Evolutionary conservation across 1,284 basidiomycete species (phyloP).

Genomic region (Singerocomus rubriflavus): DNA sequence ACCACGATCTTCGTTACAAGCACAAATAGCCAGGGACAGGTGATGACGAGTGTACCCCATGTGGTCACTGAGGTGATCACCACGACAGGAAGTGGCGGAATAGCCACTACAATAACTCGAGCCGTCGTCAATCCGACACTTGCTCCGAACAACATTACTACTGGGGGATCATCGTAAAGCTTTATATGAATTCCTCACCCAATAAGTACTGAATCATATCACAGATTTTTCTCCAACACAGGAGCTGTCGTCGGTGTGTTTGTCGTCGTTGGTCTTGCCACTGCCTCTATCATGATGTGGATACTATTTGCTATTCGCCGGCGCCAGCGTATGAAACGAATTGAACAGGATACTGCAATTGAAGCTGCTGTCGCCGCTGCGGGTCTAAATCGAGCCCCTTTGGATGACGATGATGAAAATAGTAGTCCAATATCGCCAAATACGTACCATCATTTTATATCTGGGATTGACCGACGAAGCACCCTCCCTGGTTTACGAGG

Average conservation of each 20-base stretch:
- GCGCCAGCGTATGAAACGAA: slow-evolving; percentile 51
- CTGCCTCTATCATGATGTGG: slow-evolving; percentile 66
- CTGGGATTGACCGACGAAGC: slow-evolving; percentile 33
- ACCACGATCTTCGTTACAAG: slow-evolving; percentile 52
- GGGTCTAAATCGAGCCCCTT: slow-evolving; percentile 57
- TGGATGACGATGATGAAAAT: slow-evolving; percentile 60
- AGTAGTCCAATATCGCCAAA: slow-evolving; percentile 27
- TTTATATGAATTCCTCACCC: not conserved
- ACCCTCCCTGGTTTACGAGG: slow-evolving; percentile 32
- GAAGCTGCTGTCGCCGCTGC: slow-evolving; percentile 68
- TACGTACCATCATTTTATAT: slow-evolving; percentile 28
- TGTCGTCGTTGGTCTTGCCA: slow-evolving; percentile 69
- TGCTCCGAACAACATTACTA: slow-evolving; percentile 41
- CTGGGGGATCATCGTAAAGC: slow-evolving; percentile 45
- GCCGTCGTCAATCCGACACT: slow-evolving; percentile 64
- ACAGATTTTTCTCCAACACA: slow-evolving; percentile 70
- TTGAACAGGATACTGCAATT: slow-evolving; percentile 65
- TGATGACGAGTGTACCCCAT: slow-evolving; percentile 49
- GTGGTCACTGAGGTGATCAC: slow-evolving; percentile 55
- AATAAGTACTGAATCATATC: slow-evolving; percentile 10
- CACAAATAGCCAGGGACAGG: slow-evolving; percentile 54
- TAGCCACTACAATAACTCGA: slow-evolving; percentile 54
- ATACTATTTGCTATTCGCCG: slow-evolving; percentile 67
- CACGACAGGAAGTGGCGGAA: slow-evolving; percentile 52
- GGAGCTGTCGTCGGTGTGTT: slow-evolving; percentile 78